Evolutionary conservation across 768 basidiomycete genomes (phyloP).

Genomic region (Leccinum aurantiacum): DNA sequence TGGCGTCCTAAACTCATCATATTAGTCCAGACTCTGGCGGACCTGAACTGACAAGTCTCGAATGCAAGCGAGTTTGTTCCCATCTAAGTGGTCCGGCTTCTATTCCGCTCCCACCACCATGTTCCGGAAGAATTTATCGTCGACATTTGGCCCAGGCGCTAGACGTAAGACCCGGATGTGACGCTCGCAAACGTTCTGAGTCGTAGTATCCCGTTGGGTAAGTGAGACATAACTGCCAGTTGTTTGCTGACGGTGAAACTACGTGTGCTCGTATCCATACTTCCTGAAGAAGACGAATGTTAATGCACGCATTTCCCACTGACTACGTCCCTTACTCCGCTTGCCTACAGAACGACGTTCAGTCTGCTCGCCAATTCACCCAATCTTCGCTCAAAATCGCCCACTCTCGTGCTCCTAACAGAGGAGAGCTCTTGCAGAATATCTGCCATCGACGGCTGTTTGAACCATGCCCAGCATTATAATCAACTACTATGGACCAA

Average conservation of each 20-base stretch:
- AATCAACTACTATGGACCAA: background rate
- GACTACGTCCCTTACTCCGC: background rate
- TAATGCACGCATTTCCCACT: background rate
- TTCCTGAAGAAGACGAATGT: background rate
- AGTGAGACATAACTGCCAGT: no score
- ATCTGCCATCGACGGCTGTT: background rate
- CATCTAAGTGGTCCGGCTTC: background rate
- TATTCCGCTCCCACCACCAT: background rate
- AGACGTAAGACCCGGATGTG: background rate
- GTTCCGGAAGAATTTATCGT: background rate
- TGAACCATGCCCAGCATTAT: background rate
- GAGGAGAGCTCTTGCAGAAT: background rate
- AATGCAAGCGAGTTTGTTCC: background rate
- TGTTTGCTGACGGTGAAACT: background rate
- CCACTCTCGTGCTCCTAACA: background rate
- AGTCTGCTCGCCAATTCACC: background rate
- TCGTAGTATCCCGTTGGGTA: background rate
- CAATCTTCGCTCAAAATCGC: background rate
- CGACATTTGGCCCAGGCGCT: no score
- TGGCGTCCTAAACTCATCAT: no score
- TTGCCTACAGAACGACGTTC: background rate
- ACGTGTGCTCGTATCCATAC: background rate
- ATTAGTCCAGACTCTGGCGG: no score
- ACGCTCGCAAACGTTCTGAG: background rate
- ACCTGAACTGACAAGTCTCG: background rate